Conservation (phyloP, 1,284 basidiomycete genomes). For the Malassezia yamatoensis region DNA sequence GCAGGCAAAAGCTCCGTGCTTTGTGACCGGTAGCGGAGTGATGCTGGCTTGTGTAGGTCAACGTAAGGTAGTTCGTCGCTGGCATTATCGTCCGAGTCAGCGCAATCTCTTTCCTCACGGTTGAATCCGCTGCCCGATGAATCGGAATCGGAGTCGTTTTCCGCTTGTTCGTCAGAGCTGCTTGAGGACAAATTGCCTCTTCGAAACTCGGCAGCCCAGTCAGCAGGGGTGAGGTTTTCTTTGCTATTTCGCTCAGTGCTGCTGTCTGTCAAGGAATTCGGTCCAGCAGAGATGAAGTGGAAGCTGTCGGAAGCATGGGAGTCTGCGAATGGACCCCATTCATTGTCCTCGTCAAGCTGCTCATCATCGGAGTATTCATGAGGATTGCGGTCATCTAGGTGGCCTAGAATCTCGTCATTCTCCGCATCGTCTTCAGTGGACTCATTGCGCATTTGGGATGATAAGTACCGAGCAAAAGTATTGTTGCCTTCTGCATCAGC, state of each 20-base stretch:
- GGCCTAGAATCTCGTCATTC: slow-evolving; percentile 22
- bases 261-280: background rate
- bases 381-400: slow-evolving; percentile 1
- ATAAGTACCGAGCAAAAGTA: slow-evolving; percentile 44
- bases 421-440: slow-evolving; percentile 38
- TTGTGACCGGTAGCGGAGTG: slow-evolving; percentile 9
- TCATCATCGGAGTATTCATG: background rate
- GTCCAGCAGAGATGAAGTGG: slow-evolving; percentile 15
- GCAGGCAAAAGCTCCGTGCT: slow-evolving; percentile 19
- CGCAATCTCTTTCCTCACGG: slow-evolving; percentile 12
- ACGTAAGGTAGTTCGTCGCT: slow-evolving; percentile 17
- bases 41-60: slow-evolving; percentile 20
- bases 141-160: slow-evolving; percentile 30
- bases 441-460: slow-evolving; percentile 41
- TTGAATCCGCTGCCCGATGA: slow-evolving; percentile 14
- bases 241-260: slow-evolving; percentile 14
- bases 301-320: slow-evolving; percentile 12
- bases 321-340: slow-evolving; percentile 46
- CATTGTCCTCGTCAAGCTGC: slow-evolving; percentile 27
- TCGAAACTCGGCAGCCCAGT: slow-evolving; percentile 43
- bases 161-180: slow-evolving; percentile 7
- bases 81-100: slow-evolving; percentile 17
- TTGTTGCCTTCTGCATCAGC: slow-evolving; percentile 24
- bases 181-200: slow-evolving; percentile 18
- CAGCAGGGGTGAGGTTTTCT: slow-evolving; percentile 43